A percentile compares a stretch with the other conserved stretches of the same genome.
Evolutionary conservation across 1,139 yeast species (phyloP).

Genomic region (Hansenula anomala): DNA sequence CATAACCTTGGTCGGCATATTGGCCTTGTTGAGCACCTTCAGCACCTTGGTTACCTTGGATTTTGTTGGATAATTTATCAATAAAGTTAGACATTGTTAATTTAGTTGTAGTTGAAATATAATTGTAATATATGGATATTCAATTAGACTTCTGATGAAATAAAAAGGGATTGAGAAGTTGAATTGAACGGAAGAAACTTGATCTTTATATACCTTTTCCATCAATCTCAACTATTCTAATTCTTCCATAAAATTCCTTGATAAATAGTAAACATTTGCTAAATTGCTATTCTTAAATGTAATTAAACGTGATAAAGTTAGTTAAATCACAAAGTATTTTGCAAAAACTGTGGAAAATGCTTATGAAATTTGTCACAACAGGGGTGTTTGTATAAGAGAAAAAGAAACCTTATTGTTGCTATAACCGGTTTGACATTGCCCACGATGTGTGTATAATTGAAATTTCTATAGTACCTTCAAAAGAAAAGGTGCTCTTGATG

Average conservation of each 20-base stretch:
- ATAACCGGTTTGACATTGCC: no score
- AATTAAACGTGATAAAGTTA: neutral
- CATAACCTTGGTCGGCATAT: slow-evolving; percentile 1
- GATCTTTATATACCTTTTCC: no score
- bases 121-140: no score
- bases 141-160: neutral
- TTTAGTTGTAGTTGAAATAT: neutral
- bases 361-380: no score
- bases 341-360: neutral
- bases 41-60: slow-evolving; percentile 13
- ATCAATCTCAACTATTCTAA: no score
- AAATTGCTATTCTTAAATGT: slow-evolving; percentile 1
- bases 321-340: neutral
- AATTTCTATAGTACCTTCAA: no score
- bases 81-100: slow-evolving; percentile 20
- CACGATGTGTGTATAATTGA: no score
- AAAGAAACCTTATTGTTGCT: neutral
- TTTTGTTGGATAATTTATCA: slow-evolving; percentile 21
- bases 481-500: no score
- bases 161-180: no score
- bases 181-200: no score
- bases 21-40: slow-evolving; percentile 1
- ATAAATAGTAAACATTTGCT: neutral
- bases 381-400: no score
- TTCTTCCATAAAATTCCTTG: no score